Evolutionary conservation across 192 early-diverging fungal genomes (phyloP).

Genomic region (Coemansia sp.): DNA sequence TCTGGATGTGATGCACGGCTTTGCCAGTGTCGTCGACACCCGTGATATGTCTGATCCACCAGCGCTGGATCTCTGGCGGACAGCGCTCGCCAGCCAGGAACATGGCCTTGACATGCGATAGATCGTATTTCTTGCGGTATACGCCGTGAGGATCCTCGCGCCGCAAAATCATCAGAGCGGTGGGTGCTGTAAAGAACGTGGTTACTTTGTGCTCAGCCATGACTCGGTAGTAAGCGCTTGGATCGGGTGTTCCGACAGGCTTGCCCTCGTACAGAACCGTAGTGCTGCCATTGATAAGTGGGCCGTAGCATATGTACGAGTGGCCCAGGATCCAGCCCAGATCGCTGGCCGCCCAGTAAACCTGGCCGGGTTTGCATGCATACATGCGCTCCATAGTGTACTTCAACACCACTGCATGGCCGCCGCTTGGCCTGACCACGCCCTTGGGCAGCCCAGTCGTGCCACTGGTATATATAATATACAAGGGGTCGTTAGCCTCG

Average conservation of each 20-base stretch:
- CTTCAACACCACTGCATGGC: slow-evolving; percentile 69
- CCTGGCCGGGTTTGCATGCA: slow-evolving; percentile 67
- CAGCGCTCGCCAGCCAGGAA: slow-evolving; percentile 84
- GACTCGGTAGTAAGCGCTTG: slow-evolving; percentile 75
- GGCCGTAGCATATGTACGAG: slow-evolving; percentile 79
- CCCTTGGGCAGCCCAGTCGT: slow-evolving; percentile 82
- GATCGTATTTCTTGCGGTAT: slow-evolving; percentile 58
- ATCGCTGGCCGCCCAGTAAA: slow-evolving; percentile 77
- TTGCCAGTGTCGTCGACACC: slow-evolving; percentile 28
- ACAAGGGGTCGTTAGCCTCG: slow-evolving; percentile 70
- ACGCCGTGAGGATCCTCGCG: slow-evolving; percentile 72
- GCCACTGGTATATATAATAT: slow-evolving; percentile 78
- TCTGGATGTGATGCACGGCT: slow-evolving; percentile 5
- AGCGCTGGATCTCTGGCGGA: slow-evolving; percentile 72
- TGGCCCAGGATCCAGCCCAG: slow-evolving; percentile 90
- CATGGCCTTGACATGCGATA: slow-evolving; percentile 63
- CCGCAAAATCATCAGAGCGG: slow-evolving; percentile 75
- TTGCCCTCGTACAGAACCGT: slow-evolving; percentile 89
- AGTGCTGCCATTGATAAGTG: slow-evolving; percentile 73
- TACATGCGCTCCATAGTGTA: slow-evolving; percentile 74
- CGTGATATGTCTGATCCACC: slow-evolving; percentile 46
- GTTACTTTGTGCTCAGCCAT: slow-evolving; percentile 75
- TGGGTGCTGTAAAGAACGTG: slow-evolving; percentile 80
- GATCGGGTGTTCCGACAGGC: slow-evolving; percentile 76
- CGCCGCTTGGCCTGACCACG: slow-evolving; percentile 55